Percentiles rank a stretch among this genome's conserved stretches.
phyloP scores from a whole-genome alignment of 441 rosid genomes.

The Brassica hybrid region DNA sequence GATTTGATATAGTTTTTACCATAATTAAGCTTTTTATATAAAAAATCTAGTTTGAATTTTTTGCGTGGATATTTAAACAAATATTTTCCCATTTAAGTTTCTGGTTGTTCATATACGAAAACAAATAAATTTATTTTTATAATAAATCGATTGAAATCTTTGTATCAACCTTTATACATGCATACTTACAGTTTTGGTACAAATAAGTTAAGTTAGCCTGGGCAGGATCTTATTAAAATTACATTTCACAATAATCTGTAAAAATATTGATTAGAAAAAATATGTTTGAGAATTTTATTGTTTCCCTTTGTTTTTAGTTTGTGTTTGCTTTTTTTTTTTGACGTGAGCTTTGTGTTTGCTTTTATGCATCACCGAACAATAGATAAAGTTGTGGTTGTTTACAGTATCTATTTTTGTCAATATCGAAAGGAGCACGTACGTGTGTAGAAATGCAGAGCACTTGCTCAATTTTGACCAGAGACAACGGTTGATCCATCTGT shows the following conservation, averaged over 20 bases:
- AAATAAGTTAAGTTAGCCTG: neutral
- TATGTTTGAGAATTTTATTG: neutral
- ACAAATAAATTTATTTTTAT: neutral
- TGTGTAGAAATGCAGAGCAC: conserved; percentile 36
- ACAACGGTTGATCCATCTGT: conserved; percentile 26
- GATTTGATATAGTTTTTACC: neutral
- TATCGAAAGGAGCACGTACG: conserved; percentile 15
- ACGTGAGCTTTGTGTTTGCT: neutral
- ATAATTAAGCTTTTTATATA: too few species aligned
- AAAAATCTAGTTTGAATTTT: too few species aligned
- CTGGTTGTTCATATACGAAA: neutral
- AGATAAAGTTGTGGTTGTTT: conserved; percentile 19
- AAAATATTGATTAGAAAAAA: neutral
- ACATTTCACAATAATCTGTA: neutral
- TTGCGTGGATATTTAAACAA: too few species aligned
- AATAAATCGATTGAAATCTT: neutral
- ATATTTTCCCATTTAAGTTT: too few species aligned
- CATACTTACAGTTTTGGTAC: neutral
- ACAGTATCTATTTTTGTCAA: conserved; percentile 24
- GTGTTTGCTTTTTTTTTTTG: neutral
- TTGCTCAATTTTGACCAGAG: conserved; percentile 24
- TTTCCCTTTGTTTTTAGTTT: neutral
- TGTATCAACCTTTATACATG: neutral
- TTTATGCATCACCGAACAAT: conserved; percentile 19
- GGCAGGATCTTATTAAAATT: neutral